Conservation (phyloP, 1,284 basidiomycete species). For the Rhodofomes roseus region DNA sequence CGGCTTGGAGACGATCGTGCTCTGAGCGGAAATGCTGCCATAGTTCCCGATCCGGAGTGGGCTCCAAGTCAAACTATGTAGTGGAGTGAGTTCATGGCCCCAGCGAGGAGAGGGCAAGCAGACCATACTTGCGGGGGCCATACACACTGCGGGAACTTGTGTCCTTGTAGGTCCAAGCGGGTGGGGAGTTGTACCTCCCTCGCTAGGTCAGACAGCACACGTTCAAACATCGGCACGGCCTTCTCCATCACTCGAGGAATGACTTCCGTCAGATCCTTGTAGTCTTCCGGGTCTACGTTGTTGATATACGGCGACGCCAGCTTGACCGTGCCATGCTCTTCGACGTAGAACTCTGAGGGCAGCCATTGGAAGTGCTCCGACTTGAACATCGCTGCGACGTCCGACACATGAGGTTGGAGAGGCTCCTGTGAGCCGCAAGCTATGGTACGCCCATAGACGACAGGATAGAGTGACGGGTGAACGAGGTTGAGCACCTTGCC, state of each 20-base stretch:
- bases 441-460: not conserved
- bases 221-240: not conserved
- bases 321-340: not conserved
- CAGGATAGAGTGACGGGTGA: not conserved
- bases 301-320: not conserved
- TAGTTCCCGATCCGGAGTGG: not conserved
- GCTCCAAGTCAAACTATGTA: not conserved
- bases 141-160: not conserved
- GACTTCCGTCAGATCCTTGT: not conserved
- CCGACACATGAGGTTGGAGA: not conserved
- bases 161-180: not conserved
- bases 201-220: not conserved
- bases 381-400: not conserved
- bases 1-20: not conserved
- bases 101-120: not conserved
- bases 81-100: not conserved
- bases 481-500: slow-evolving; percentile 7
- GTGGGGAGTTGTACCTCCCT: not conserved
- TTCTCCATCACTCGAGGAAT: not conserved
- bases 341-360: slow-evolving; percentile 7
- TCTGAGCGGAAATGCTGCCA: not conserved
- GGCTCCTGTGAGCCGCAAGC: not conserved
- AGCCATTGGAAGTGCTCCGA: slow-evolving; percentile 7
- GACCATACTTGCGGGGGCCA: not conserved
- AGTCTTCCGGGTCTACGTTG: not conserved